Evolutionary conservation across 2,329 filamentous ascomycete species (phyloP), one percentile per base, ranked within the genome.

Genomic region (Aspergillus quadricinctus): DNA sequence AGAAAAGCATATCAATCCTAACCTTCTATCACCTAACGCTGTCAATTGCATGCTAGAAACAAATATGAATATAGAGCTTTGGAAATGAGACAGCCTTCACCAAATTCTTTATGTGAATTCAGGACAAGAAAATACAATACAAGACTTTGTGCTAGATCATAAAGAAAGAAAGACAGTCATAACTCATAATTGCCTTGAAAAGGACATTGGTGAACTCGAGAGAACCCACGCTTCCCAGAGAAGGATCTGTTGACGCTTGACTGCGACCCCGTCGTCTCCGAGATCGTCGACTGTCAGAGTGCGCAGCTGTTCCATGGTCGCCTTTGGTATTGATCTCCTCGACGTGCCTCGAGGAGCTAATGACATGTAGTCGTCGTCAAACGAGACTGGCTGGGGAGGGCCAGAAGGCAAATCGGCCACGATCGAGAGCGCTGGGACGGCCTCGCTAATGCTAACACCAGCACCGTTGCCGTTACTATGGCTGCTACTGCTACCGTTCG

Each of bases 401-500:
- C 58, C 41, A 55, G 54, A 49, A 1, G 57, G 54, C 3, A 64
- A 57, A 14, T 58, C 58, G 4, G 64, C 53, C 11, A 64, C 59
- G 48, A 66, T 43, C 10, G 62, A 62, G n/a, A 64, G 49, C 11
- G 62, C 27, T n/a, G 56, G 53, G 11, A 50, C 41, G 45, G 64
- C 55, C 31, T 66, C 64, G 1, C 58, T 58, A 1, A 59, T 60
- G 4, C 53, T 58, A 17, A 6, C 9, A 17, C 48, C 49, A 11
- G 53, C 37, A 19, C 50, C 52, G 31, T 57, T 49, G 40, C 56
- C 50, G 35, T 54, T 62, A 53, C 50, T 54, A 50, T 53, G 61
- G 52, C 51, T 50, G 31, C 11, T 50, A 41, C 77, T 75, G 57
- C 84, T 80, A 57, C 83, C 83, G 4, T 25, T 45, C 19, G 41